Conservation (phyloP, 768 basidiomycete genomes). For the Ramaria sp. region DNA sequence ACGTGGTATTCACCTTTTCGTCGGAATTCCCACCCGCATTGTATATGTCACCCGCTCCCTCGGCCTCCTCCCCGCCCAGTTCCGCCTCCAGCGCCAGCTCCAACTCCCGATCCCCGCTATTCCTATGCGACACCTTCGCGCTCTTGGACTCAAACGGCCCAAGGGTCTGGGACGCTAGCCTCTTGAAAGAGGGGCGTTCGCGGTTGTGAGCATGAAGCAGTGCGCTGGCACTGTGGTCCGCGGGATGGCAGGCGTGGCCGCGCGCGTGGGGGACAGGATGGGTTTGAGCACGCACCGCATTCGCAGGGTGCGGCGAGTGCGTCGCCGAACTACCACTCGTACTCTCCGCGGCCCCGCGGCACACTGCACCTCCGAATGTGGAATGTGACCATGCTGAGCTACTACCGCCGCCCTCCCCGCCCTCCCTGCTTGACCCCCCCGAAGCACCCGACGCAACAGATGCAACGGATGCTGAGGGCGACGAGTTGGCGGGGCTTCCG, state of each 20-base stretch:
- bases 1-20: too few species aligned
- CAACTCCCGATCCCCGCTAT: conserved; percentile 12
- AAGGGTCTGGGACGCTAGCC: conserved; percentile 64
- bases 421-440: too few species aligned
- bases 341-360: too few species aligned
- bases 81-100: too few species aligned
- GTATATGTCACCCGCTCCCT: not conserved
- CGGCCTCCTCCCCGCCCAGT: not conserved
- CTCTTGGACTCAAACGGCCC: conserved; percentile 50
- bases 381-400: not conserved
- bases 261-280: not conserved
- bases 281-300: too few species aligned
- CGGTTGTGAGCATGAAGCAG: not conserved
- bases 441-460: too few species aligned
- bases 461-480: not conserved
- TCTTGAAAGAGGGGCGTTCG: conserved; percentile 55
- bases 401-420: too few species aligned
- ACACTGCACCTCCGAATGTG: not conserved
- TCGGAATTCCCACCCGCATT: too few species aligned
- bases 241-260: not conserved
- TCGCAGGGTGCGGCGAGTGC: not conserved
- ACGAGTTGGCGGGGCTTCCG: not conserved
- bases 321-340: too few species aligned
- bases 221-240: not conserved
- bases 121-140: conserved; percentile 27